A percentile compares a stretch with the other conserved stretches of the same genome.
Conservation (phyloP, 2,329 filamentous ascomycete genomes). For the Diaporthe sp. region DNA sequence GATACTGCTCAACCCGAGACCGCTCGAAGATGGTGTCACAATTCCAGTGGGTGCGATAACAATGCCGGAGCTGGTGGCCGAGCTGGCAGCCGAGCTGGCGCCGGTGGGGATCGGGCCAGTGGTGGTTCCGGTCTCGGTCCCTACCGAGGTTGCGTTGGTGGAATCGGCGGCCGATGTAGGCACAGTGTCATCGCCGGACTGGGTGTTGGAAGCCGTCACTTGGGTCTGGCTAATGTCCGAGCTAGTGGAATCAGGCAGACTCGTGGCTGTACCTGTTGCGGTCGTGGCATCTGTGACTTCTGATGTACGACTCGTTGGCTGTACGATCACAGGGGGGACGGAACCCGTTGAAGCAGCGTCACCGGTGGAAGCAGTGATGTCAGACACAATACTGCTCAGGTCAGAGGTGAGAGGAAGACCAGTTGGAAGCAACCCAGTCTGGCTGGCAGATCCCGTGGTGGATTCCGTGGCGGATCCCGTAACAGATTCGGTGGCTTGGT, state of each 20-base stretch:
- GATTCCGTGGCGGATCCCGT: background rate
- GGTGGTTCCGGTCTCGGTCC: background rate
- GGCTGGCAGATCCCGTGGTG: background rate
- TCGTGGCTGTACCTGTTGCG: background rate
- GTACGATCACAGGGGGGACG: background rate
- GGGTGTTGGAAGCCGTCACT: background rate
- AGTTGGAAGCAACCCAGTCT: background rate
- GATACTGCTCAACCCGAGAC: conserved; percentile 42
- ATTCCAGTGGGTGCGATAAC: conserved; percentile 51
- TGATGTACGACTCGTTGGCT: conserved; percentile 8
- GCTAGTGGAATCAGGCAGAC: background rate
- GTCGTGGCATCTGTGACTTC: conserved; percentile 6
- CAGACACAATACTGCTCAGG: conserved; percentile 9
- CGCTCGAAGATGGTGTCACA: conserved; percentile 44
- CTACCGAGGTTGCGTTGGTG: conserved; percentile 25
- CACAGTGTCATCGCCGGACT: conserved; percentile 11
- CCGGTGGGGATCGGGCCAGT: background rate
- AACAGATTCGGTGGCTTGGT: background rate
- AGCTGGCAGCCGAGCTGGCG: conserved; percentile 8
- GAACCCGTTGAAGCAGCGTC: background rate
- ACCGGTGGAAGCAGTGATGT: background rate
- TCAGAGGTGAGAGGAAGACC: conserved; percentile 9
- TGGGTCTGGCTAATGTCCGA: background rate
- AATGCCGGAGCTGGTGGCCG: conserved; percentile 44
- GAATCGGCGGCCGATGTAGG: conserved; percentile 26